These are phyloP conservation scores for Suhomyces taliae DNA, from an alignment of 1,139 yeast species.

Conservation along the genomic window DNA sequence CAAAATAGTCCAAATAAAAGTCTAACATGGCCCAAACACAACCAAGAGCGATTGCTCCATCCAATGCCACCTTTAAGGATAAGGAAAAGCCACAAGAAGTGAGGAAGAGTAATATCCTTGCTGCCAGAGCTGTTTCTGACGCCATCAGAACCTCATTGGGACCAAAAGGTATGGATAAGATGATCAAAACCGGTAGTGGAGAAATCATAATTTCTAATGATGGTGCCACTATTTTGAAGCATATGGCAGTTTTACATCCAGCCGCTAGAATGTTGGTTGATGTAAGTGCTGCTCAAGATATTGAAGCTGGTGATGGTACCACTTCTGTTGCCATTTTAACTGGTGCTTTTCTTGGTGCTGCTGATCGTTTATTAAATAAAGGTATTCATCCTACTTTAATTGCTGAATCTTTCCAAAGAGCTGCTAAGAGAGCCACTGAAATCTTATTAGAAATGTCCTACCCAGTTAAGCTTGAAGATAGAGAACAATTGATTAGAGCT, in stretches of 20 bases:
- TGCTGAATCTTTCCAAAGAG: constrained; percentile 93
- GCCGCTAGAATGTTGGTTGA: constrained; percentile 99
- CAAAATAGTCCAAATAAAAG: neutral
- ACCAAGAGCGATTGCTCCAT: constrained; percentile 44
- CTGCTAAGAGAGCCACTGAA: constrained; percentile 85
- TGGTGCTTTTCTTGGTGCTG: constrained; percentile 92
- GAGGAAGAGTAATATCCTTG: constrained; percentile 86
- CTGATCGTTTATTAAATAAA: constrained; percentile 81
- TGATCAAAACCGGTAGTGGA: constrained; percentile 92
- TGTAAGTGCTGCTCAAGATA: constrained; percentile 95
- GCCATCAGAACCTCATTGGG: constrained; percentile 97
- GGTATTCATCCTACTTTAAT: constrained; percentile 96
- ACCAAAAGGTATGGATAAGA: constrained; percentile 99
- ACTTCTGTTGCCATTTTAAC: constrained; percentile 95
- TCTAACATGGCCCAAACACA: constrained; percentile 6
- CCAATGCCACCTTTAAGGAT: constrained; percentile 88
- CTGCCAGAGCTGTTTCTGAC: constrained; percentile 97
- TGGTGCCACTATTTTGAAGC: constrained; percentile 94
- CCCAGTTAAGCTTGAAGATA: constrained; percentile 70
- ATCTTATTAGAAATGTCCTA: constrained; percentile 82
- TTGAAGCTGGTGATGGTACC: constrained; percentile 99
- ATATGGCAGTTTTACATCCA: constrained; percentile 97
- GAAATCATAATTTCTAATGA: constrained; percentile 95
- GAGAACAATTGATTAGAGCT: constrained; percentile 83
- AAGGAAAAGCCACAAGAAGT: constrained; percentile 98